Conservation (phyloP, 352 stramenopile genomes). For the Peronospora belbahrii region DNA sequence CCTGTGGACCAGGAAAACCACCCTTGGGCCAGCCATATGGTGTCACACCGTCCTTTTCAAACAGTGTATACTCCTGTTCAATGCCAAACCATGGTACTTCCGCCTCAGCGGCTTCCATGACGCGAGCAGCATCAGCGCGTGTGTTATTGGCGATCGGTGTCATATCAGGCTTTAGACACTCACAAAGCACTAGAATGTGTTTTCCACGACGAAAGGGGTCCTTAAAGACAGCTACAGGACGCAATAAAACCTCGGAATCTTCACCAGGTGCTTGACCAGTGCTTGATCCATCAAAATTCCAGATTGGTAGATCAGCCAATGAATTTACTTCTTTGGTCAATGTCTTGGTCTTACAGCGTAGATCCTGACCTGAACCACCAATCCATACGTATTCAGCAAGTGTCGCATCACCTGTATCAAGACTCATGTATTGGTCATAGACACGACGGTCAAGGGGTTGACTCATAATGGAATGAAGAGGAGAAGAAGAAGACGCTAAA, state of each 20-base stretch:
- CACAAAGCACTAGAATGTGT: slow-evolving; percentile 96
- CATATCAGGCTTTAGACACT: slow-evolving; percentile 93
- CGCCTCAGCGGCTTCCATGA: slow-evolving; percentile 53
- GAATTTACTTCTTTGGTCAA: slow-evolving; percentile 61
- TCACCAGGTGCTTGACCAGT: slow-evolving; percentile 95
- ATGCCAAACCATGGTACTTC: slow-evolving; percentile 92
- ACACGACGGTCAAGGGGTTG: slow-evolving; percentile 73
- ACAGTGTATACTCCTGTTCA: slow-evolving; percentile 96
- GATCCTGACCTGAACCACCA: slow-evolving; percentile 87
- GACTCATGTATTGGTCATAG: slow-evolving; percentile 75
- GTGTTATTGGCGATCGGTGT: slow-evolving; percentile 90
- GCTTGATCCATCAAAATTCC: slow-evolving; percentile 97
- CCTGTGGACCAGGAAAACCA: slow-evolving; percentile 85
- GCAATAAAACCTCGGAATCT: slow-evolving; percentile 94
- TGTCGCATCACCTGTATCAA: slow-evolving; percentile 38
- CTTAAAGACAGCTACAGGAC: slow-evolving; percentile 90
- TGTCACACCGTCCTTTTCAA: slow-evolving; percentile 82
- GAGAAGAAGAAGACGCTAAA: neutral
- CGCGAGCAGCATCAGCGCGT: slow-evolving; percentile 61
- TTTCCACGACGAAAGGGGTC: slow-evolving; percentile 93
- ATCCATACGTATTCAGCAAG: slow-evolving; percentile 95
- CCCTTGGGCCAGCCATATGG: slow-evolving; percentile 89
- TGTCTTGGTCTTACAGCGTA: slow-evolving; percentile 92
- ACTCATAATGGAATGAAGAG: slow-evolving; percentile 44
- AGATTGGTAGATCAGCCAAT: slow-evolving; percentile 87